Base-by-base conservation (phyloP, 1,284 basidiomycete genomes). In the Vanrija humicola region DNA sequence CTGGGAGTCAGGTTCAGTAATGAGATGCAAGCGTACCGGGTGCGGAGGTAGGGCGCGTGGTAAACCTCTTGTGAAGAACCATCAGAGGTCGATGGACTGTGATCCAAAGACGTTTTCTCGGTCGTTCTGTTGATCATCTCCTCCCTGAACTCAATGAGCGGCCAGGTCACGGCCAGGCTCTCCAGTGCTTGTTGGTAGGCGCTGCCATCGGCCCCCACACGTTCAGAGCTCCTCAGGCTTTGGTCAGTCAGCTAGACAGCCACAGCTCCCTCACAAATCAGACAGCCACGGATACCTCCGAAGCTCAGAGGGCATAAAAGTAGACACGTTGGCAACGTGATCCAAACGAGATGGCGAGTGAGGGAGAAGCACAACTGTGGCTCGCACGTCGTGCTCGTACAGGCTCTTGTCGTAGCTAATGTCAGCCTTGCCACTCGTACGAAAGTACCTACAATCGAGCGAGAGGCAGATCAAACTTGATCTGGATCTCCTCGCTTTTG, bases 391-490 rank as follows among this genome's bases (percentile, higher is more conserved):
- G 3, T 28, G 18, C 5, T 23, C 16, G 21, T 55, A 59, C 2
- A 63, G 39, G 18, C 14, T 16, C 12, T 56, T 21, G 39, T 65
- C 62, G 49, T 62, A 58, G 55, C 64, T 65, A 38, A 5, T 15
- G 29, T 23, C 34, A 28, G 40, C 15, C 6, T n/a, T 18, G 5
- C 10, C 34, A n/a, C 12, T 6, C 23, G 21, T 23, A 23, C 21
- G 3, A 14, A 28, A 10, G 25, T 10, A 50, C 63, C 56, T 47
- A 65, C 64, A 65, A 65, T 52, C 61, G 49, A 25, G 61, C 48
- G 8, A 65, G 45, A n/a, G 64, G 64, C 10, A 65, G 49, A 6
- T 62, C 48, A 45, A 63, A 61, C 3, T 50, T 46, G 16, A 65
- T 19, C 5, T 39, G 48, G 7, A 38, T 43, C 14, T 62, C 56